Conservation (phyloP, 805 yeast genomes). For the Pichia nanzhaoensis region DNA sequence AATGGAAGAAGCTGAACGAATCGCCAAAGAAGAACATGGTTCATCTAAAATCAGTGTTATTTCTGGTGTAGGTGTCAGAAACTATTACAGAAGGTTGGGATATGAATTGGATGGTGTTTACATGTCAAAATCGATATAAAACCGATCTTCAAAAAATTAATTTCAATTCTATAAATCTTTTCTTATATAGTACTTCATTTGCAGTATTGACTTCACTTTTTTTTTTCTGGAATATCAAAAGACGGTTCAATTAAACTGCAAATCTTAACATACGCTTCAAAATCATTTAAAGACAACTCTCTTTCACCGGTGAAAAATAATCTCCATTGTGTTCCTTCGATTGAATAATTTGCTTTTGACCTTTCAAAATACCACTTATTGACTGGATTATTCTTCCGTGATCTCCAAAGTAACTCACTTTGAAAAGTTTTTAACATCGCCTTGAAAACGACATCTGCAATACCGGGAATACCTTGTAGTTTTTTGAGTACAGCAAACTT, state of each 20-base stretch:
- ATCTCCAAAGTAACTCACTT: constrained; percentile 81
- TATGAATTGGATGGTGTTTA: constrained; percentile 91
- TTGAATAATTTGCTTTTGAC: constrained; percentile 58
- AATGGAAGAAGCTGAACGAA: constrained; percentile 98
- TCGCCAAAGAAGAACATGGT: constrained; percentile 93
- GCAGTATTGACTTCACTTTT: not conserved
- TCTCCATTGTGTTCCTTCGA: constrained; percentile 35
- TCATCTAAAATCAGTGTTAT: constrained; percentile 87
- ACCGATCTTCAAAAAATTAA: not conserved
- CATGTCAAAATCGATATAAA: constrained; percentile 64
- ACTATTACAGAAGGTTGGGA: constrained; percentile 89
- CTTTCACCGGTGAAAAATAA: constrained; percentile 36
- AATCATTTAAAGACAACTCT: constrained; percentile 26
- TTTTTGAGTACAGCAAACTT: constrained; percentile 84
- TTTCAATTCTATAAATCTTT: too few species aligned
- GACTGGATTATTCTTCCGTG: constrained; percentile 79
- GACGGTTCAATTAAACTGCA: constrained; percentile 58
- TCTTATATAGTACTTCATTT: too few species aligned
- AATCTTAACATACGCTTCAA: constrained; percentile 44
- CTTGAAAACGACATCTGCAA: constrained; percentile 90
- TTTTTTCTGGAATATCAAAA: constrained; percentile 16
- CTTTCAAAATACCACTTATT: constrained; percentile 98
- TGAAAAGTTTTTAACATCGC: constrained; percentile 63
- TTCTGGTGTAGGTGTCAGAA: constrained; percentile 96
- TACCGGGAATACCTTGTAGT: constrained; percentile 86